Evolutionary conservation across 495 filamentous ascomycete species (phyloP).

Genomic region (Trichoderma gamsii): DNA sequence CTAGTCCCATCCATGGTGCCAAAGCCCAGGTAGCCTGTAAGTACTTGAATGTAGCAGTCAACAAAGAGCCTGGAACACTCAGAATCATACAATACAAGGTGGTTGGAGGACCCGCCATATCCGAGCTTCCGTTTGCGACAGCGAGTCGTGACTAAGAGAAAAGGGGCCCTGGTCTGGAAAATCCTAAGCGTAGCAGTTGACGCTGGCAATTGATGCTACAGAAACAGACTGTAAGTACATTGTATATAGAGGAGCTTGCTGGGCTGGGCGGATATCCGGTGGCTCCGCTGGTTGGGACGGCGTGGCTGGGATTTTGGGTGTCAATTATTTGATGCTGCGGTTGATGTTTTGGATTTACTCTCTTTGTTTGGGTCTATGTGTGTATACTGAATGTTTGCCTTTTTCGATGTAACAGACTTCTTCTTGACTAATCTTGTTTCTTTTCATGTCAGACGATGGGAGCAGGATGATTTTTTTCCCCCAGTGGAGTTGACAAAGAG

Average conservation of each 20-base stretch:
- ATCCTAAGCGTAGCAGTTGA: not conserved
- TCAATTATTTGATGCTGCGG: not conserved
- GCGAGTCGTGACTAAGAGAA: constrained; percentile 1
- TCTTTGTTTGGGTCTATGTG: not conserved
- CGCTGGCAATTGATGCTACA: not conserved
- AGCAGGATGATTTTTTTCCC: not conserved
- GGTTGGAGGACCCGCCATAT: not conserved
- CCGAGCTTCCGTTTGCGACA: constrained; percentile 6
- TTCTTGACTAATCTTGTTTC: no score
- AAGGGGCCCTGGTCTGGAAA: not conserved
- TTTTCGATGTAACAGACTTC: no score
- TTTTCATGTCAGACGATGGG: not conserved
- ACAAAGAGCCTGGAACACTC: no score
- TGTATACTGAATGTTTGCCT: no score
- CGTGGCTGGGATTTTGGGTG: not conserved
- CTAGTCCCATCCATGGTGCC: not conserved
- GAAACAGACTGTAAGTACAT: not conserved
- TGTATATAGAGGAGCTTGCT: not conserved
- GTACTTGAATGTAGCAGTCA: no score
- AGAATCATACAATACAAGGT: not conserved
- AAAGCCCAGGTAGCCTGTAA: no score
- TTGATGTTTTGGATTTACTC: not conserved
- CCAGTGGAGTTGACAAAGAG: no score
- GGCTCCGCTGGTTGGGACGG: not conserved
- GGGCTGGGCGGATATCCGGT: not conserved